These are phyloP conservation scores for Microcos paniculata DNA, from an alignment of 345 rosid species.

Conservation along the genomic window DNA sequence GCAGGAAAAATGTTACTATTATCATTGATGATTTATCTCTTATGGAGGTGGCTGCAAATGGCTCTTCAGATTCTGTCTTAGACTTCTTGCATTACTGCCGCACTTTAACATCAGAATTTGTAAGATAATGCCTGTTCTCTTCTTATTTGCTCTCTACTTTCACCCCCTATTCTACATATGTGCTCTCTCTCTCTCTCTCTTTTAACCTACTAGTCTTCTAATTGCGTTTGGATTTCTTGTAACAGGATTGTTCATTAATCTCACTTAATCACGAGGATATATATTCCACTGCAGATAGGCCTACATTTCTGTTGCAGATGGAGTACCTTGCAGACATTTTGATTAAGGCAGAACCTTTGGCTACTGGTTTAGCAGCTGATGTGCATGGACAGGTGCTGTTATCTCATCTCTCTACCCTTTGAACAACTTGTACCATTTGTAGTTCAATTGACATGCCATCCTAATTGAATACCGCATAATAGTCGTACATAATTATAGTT, in stretches of 20 bases:
- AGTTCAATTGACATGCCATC: neutral
- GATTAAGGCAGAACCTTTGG: conserved; percentile 78
- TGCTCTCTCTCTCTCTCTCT: neutral
- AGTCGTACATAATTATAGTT: neutral
- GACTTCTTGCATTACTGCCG: conserved; percentile 85
- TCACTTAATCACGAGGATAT: conserved; percentile 77
- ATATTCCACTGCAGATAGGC: conserved; percentile 54
- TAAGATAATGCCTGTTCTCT: conserved; percentile 35
- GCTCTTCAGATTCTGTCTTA: conserved; percentile 58
- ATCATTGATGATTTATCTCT: conserved; percentile 90
- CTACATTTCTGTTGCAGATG: conserved; percentile 50
- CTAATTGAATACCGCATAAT: neutral
- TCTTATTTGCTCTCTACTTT: neutral
- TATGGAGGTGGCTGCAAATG: conserved; percentile 72
- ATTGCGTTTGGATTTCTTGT: neutral
- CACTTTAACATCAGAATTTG: conserved; percentile 70
- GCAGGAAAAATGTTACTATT: conserved; percentile 46
- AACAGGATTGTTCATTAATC: conserved; percentile 74
- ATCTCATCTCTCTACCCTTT: neutral
- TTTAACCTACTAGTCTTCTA: neutral
- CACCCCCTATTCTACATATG: neutral
- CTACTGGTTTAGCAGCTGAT: conserved; percentile 89
- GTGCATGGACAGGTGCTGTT: conserved; percentile 85
- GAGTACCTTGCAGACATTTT: conserved; percentile 74
- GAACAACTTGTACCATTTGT: neutral